Evolutionary conservation across 148 eudicot genomes (phyloP).

Genomic region (Polygonum aviculare): DNA sequence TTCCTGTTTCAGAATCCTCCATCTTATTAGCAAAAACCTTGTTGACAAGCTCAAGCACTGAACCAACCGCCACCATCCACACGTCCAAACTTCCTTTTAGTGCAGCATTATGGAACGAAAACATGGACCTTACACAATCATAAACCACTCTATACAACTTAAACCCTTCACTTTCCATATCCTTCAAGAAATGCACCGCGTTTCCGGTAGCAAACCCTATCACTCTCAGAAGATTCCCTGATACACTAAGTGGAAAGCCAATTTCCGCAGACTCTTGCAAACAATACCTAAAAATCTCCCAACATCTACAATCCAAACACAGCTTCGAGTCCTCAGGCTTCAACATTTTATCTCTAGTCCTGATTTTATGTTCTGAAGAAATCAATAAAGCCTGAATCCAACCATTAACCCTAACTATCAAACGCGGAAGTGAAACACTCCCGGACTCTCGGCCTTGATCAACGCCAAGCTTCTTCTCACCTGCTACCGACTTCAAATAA

Average conservation of each 20-base stretch:
- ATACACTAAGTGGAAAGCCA: conserved; percentile 37
- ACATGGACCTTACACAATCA: conserved; percentile 47
- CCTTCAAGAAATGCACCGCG: conserved; percentile 22
- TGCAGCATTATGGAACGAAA: conserved; percentile 51
- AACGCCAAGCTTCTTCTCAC: conserved; percentile 21
- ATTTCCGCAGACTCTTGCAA: conserved; percentile 53
- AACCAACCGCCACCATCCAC: conserved; percentile 48
- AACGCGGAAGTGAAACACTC: conserved; percentile 40
- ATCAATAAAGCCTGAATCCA: conserved; percentile 76
- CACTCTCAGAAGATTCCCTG: conserved; percentile 61
- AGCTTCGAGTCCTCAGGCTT: conserved; percentile 31
- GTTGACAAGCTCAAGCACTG: conserved; percentile 45
- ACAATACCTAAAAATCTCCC: conserved; percentile 75
- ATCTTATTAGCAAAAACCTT: conserved; percentile 25
- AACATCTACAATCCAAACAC: conserved; percentile 67
- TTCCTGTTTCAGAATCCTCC: conserved; percentile 32
- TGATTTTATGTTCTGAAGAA: conserved; percentile 56
- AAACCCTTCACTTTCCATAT: conserved; percentile 15
- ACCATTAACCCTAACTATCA: conserved; percentile 34
- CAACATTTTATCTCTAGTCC: conserved; percentile 26
- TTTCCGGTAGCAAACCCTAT: conserved; percentile 43
- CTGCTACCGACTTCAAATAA: conserved; percentile 39
- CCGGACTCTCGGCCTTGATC: conserved; percentile 33
- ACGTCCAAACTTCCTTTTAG: conserved; percentile 63
- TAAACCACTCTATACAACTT: conserved; percentile 33